Base-by-base conservation (phyloP, 208 protist genomes). In the Crithidia mellificae region DNA sequence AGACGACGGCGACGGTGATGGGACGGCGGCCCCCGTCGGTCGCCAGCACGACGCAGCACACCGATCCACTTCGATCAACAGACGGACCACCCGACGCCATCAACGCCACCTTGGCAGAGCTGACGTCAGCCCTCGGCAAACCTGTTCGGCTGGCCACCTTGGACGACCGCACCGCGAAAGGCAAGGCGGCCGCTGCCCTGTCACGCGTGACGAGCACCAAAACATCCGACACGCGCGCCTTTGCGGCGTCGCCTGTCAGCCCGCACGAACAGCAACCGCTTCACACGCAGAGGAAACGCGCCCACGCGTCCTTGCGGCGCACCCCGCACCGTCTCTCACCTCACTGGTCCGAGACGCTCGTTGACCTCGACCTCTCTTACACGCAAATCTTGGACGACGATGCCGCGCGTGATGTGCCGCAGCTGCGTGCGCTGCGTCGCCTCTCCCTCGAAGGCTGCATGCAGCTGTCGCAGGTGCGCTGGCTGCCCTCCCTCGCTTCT, bases 371-470 rank as follows among this genome's bases (percentile, higher is more conserved):
- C 32, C 74, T 89, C 30, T 85, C 83, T 27, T 89, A 81, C 68
- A 89, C 83, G 0, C 65, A 78, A 32, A 62, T 89, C 14, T 51
- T 47, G 15, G 74, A 85, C 56, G 66, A 47, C 3, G 79, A 77
- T 30, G 69, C 69, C 22, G 70, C 69, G 20, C 63, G 58, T 44
- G 80, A 85, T 68, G 14, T 89, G 24, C 78, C 83, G 7, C 71
- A 50, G 34, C 71, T 89, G 63, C 61, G 56, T 6, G 27, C 58
- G 25, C 51, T 89, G 30, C 63, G 38, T 17, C 67, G 63, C 32
- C 77, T 89, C 11, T 89, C 78, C 20, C 68, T 89, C 8, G 80
- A 89, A 29, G 83, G 83, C 25, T 89, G 83, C 52, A 56, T 63
- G n/a, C 70, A 56, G 12, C 67, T 89, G 25, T 54, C 68, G 2